Base-by-base conservation (phyloP, 2,329 filamentous ascomycete genomes). In the Aspergillus bombycis region DNA sequence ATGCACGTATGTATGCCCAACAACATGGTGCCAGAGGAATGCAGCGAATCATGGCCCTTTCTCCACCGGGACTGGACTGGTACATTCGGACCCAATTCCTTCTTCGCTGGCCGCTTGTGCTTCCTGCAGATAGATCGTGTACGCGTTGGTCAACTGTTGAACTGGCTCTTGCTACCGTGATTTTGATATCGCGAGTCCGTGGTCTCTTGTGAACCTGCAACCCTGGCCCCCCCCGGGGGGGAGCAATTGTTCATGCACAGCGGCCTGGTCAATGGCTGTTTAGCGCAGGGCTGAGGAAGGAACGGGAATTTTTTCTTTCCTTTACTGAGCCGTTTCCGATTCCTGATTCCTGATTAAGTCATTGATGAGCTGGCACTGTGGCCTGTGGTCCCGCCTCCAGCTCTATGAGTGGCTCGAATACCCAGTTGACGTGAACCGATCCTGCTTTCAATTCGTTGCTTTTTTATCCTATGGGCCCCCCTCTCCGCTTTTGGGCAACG, bases 1-100 rank as follows among this genome's bases (percentile, higher is more conserved):
- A 71, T 74, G 74, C 75, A 78, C 71, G 78, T 71, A 77, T 77
- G 73, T 75, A 73, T 80, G 78, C 78, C 77, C 78, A 80, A 79
- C 78, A 80, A 79, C 73, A 66, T 67, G 64, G 64, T 74, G 71
- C 66, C 63, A 71, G 64, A 70, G 61, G 68, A 66, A 72, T 71
- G 73, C 73, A 70, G 67, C 76, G 72, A 78, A 77, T 77, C 75
- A 75, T 53, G 38, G 48, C 50, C 21, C 46, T 59, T 58, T 50
- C 61, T 58, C 16, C 36, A 23, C 58, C 38, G 56, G 45, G 64
- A 57, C 52, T 62, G 52, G 52, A 57, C 62, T 67, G 64, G 62
- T 68, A 63, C 54, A 62, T 45, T 45, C 58, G 32, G 50, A 57
- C 66, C 60, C 54, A 61, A 65, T 57, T 30, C 50, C 21, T 57